Evolutionary conservation across 1,284 basidiomycete species (phyloP), one percentile per base, ranked within the genome.

Genomic region (Leccinum pachyderme): DNA sequence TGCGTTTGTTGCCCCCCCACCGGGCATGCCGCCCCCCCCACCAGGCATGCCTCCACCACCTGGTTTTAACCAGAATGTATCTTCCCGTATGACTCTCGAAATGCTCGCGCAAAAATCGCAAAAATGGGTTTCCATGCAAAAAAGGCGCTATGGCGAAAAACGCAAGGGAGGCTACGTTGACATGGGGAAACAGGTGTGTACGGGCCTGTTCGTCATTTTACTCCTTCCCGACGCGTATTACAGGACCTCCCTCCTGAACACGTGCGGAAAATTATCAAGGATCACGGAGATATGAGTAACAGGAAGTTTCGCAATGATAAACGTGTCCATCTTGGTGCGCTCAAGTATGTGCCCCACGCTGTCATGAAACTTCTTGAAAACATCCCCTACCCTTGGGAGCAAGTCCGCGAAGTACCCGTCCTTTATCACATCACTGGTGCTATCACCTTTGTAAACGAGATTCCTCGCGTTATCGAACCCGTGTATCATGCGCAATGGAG

Each of bases 401-500:
- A 97, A 84, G 94, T 97, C 41, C 91, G 94, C 64, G 95, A 98
- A 74, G 95, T 98, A 3, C 94, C 93, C 9, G 93, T 96, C 22
- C 80, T 98, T 56, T 98, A 98, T 75, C 95, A 98, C 69, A 95
- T 99, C 67, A 98, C 97, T n/a, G 97, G 97, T 63, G 97, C 97
- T 49, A 99, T 99, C 73, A 99, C 97, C 1, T 99, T 99, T 68
- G 95, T 99, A 65, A 99, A 99, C 76, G 95, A 99, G 73, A 90
- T 98, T 41, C 97, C 97, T 49, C 89, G 93, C 47, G 87, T 99
- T 60, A 92, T 99, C 58, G 95, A 98, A 71, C 97, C 97, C 5
- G 85, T 99, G 22, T 99, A 98, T 74, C 97, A 99, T 71, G 95
- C 97, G 0, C 97, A 99, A 69, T 99, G 97, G 97, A 95, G 94